Conservation (phyloP, 768 basidiomycete genomes). For the Scleroderma citrinum region DNA sequence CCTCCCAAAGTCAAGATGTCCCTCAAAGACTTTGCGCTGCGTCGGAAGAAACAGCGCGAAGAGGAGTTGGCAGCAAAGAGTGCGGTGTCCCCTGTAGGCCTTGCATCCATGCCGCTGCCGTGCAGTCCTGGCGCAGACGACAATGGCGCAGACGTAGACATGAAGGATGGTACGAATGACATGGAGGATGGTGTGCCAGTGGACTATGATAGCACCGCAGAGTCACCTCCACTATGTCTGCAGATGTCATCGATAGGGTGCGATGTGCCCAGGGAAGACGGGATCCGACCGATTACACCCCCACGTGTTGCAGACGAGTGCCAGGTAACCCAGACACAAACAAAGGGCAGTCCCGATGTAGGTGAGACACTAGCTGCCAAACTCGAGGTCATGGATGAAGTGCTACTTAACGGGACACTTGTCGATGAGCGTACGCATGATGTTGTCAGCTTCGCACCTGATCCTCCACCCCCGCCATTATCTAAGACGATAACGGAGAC, state of each 20-base stretch:
- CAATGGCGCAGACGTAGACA: slow-evolving; percentile 2
- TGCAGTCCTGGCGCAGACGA: slow-evolving; percentile 18
- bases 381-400: slow-evolving; percentile 19
- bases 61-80: slow-evolving; percentile 34
- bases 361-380: slow-evolving; percentile 16
- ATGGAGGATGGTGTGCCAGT: background rate
- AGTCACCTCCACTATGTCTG: background rate
- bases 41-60: slow-evolving; percentile 50
- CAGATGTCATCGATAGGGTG: background rate
- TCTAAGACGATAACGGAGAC: slow-evolving; percentile 11
- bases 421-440: slow-evolving; percentile 15
- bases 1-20: slow-evolving; percentile 52
- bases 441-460: slow-evolving; percentile 24
- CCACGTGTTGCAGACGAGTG: slow-evolving; percentile 2
- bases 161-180: background rate
- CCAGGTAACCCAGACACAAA: slow-evolving; percentile 7
- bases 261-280: no score
- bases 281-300: background rate
- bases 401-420: slow-evolving; percentile 15
- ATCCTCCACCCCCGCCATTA: slow-evolving; percentile 29
- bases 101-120: slow-evolving; percentile 8
- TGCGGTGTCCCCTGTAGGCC: slow-evolving; percentile 16
- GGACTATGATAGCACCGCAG: background rate
- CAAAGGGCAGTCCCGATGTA: slow-evolving; percentile 1
- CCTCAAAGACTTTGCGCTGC: slow-evolving; percentile 49